phyloP scores from a whole-genome alignment of 1,284 basidiomycete species.

The Ganoderma multipileum region DNA sequence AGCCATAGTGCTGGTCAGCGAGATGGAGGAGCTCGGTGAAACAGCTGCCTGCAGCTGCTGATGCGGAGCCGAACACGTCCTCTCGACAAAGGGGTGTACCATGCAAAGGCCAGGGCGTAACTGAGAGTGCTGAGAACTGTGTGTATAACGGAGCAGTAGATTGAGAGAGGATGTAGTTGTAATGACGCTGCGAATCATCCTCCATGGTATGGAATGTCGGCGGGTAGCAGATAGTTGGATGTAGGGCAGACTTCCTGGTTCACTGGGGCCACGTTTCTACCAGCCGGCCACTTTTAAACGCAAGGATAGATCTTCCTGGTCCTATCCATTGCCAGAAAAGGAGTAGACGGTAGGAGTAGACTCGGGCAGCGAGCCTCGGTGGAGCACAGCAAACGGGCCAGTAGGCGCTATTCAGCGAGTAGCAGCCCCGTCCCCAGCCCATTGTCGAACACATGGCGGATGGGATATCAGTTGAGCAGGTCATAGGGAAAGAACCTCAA shows the following conservation, averaged over 20 bases:
- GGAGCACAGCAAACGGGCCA: too few species aligned
- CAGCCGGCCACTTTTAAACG: not conserved
- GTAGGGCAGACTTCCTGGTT: not conserved
- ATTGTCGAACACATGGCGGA: too few species aligned
- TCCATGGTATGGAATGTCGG: not conserved
- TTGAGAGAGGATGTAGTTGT: not conserved
- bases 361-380: not conserved
- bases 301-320: not conserved
- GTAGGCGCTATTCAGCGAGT: too few species aligned
- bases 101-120: not conserved
- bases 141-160: not conserved
- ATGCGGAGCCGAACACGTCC: not conserved
- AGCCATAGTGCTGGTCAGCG: too few species aligned
- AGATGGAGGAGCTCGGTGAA: not conserved
- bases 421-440: too few species aligned
- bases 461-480: too few species aligned
- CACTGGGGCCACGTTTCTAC: not conserved
- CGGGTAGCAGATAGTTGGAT: not conserved
- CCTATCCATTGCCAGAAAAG: not conserved
- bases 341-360: not conserved
- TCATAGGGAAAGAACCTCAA: too few species aligned
- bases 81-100: not conserved
- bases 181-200: not conserved
- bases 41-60: not conserved
- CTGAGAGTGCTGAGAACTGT: not conserved